Evolutionary conservation across 306 rosid genomes (phyloP).

Genomic region (Carpinus fangiana): DNA sequence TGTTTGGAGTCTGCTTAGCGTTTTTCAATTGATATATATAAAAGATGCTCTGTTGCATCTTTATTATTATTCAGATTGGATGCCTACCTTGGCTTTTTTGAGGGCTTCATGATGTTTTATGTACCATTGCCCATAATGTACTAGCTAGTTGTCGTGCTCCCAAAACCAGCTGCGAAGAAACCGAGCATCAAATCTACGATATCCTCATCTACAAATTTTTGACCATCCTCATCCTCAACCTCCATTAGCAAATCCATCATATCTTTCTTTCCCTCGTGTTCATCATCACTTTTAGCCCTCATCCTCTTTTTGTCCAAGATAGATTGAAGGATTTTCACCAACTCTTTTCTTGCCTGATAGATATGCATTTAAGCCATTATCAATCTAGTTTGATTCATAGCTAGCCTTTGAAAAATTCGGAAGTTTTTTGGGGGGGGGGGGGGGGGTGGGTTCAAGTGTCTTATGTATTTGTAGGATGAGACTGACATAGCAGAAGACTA

Average conservation of each 20-base stretch:
- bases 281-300: not conserved
- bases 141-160: conserved; percentile 3
- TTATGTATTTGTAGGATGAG: too few relatives aligned
- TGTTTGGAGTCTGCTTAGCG: too few relatives aligned
- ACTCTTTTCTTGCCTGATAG: conserved; percentile 20
- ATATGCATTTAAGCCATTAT: too few relatives aligned
- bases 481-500: too few relatives aligned
- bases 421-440: too few relatives aligned
- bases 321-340: conserved; percentile 11
- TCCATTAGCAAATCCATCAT: conserved; percentile 31
- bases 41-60: too few relatives aligned
- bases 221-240: conserved; percentile 31
- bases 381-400: too few relatives aligned
- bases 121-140: conserved; percentile 12
- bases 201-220: conserved; percentile 28
- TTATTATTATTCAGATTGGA: too few relatives aligned
- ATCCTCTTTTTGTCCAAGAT: conserved; percentile 19
- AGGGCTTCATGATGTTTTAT: conserved; percentile 7
- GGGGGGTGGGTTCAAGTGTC: too few relatives aligned
- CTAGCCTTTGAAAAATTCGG: too few relatives aligned
- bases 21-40: too few relatives aligned
- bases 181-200: conserved; percentile 26
- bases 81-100: conserved; percentile 17
- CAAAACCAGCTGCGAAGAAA: conserved; percentile 33
- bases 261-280: conserved; percentile 21